phyloP scores from a whole-genome alignment of 208 protist species.

The Leishmania lainsoni region DNA sequence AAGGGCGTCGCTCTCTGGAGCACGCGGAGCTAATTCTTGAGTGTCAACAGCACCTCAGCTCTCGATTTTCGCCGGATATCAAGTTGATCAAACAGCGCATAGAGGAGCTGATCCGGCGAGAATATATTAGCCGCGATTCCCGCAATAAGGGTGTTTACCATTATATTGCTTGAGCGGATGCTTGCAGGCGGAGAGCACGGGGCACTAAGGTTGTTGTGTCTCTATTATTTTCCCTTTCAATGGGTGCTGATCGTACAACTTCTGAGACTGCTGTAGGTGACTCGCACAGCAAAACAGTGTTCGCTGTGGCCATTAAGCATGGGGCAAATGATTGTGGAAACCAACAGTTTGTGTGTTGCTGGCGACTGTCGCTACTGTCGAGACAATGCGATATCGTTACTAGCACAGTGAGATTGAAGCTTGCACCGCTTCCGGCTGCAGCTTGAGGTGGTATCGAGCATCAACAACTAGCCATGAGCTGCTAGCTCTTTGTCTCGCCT shows the following conservation, averaged over 20 bases:
- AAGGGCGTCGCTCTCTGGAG: slow-evolving; percentile 62
- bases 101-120: slow-evolving; percentile 83
- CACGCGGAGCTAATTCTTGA: slow-evolving; percentile 77
- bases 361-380: neutral
- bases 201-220: neutral
- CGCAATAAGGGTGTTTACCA: slow-evolving; percentile 59
- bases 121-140: slow-evolving; percentile 79
- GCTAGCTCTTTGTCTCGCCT: neutral
- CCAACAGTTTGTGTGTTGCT: neutral
- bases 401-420: neutral
- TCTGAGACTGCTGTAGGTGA: neutral
- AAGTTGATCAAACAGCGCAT: slow-evolving; percentile 87
- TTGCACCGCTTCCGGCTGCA: neutral
- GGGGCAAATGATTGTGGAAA: neutral
- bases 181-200: neutral
- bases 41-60: slow-evolving; percentile 68
- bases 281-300: neutral
- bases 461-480: neutral
- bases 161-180: slow-evolving; percentile 64
- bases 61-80: slow-evolving; percentile 65
- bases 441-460: neutral
- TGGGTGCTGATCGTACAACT: neutral
- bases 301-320: neutral
- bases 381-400: neutral
- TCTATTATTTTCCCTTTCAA: neutral